Evolutionary conservation across 768 basidiomycete species (phyloP), one percentile per base, ranked within the genome.

Genomic region (Cyclocybe cylindracea): DNA sequence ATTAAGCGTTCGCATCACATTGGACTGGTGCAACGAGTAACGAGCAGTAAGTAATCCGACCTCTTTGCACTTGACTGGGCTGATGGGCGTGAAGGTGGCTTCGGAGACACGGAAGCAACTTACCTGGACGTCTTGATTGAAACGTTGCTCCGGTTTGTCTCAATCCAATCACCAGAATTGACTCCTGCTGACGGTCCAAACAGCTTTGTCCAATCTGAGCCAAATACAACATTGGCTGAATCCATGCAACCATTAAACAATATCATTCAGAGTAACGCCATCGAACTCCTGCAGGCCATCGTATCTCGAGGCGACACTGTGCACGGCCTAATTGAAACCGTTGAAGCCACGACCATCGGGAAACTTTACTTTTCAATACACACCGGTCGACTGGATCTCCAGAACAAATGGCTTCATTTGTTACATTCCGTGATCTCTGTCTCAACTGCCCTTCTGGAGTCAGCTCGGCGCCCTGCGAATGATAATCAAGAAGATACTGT

Each of bases 391-490:
- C 79, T 94, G 37, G 90, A 96, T 61, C 75, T 94, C 10, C 97
- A 98, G 73, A 94, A 91, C 76, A 96, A 94, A 65, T 80, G 96
- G 44, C 79, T 98, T 3, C 93, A 94, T 63, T 82, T 96, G 10
- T 79, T 98, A 1, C 95, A 98, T 63, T 87, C 91, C 0, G 72
- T 94, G 32, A 84, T 94, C 38, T 86, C 89, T 3, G 83, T 84
- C 1, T 83, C 84, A 4, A 79, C 74, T 1, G 55, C 75, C 24
- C 61, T 63, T 18, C 61, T 74, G 4, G 75, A 72, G 33, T 51
- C 64, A 52, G 45, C 64, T 49, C 55, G 55, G 50, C 61, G 66
- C 57, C 56, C 56, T 41, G 50, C 61, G 32, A 36, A 54, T 11
- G 35, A 38, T 9, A 64, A 64, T 48, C 57, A 56, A 19, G 65